These are phyloP conservation scores for Plasmodium relictum DNA, from an alignment of 169 alveolate genomes.

Conservation along the genomic window DNA sequence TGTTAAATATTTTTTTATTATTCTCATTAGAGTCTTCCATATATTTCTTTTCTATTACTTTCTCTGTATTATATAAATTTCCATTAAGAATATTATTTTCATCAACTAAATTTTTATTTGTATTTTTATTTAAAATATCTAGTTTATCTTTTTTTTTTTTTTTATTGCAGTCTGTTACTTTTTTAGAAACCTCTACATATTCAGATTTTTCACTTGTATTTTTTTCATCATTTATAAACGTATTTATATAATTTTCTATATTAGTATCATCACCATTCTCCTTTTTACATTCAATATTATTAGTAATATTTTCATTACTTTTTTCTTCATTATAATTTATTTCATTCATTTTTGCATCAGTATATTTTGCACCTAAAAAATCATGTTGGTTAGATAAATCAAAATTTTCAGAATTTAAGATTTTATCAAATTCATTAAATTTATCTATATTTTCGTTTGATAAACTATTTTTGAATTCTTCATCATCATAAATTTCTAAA, in stretches of 20 bases:
- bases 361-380: slow-evolving; percentile 38
- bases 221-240: slow-evolving; percentile 44
- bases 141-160: background rate
- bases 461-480: slow-evolving; percentile 34
- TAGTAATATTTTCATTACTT: background rate
- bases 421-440: slow-evolving; percentile 37
- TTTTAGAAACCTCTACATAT: background rate
- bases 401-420: slow-evolving; percentile 16
- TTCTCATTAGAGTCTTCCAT: background rate
- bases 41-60: background rate
- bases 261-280: background rate
- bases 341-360: background rate
- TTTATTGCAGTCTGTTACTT: slow-evolving; percentile 1
- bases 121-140: background rate
- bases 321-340: background rate
- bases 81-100: background rate
- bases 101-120: background rate
- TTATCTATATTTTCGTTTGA: slow-evolving; percentile 6
- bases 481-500: slow-evolving; percentile 42
- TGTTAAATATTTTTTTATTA: background rate
- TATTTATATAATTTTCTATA: slow-evolving; percentile 43
- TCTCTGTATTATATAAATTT: background rate
- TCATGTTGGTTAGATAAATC: slow-evolving; percentile 9
- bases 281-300: background rate
- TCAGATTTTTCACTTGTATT: background rate